Percentiles rank a stretch among this genome's conserved stretches.
These are phyloP conservation scores for Auricularia heimuer DNA, from an alignment of 768 basidiomycete species.

Conservation along the genomic window DNA sequence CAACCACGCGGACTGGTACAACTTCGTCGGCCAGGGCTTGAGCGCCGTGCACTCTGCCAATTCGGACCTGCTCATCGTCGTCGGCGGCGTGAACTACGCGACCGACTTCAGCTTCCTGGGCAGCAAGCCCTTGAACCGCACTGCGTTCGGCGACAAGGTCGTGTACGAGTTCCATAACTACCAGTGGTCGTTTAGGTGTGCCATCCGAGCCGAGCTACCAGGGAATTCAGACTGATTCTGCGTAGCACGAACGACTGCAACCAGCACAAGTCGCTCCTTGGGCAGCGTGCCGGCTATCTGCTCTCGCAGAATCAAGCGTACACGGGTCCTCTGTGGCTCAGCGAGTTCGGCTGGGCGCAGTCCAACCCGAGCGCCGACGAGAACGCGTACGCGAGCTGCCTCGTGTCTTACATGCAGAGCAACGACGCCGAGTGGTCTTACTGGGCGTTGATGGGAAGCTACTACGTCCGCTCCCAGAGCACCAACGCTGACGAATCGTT, in stretches of 20 bases:
- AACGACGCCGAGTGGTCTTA: not conserved
- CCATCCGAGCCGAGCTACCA: too few relatives aligned
- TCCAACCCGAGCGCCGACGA: not conserved
- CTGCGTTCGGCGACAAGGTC: not conserved
- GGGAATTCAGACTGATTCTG: not conserved
- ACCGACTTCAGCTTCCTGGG: not conserved
- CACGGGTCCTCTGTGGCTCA: slow-evolving; percentile 1
- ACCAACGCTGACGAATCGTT: not conserved
- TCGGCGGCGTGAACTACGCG: not conserved
- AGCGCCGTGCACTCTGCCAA: not conserved
- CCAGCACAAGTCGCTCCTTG: not conserved
- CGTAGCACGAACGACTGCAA: not conserved
- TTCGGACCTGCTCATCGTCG: not conserved
- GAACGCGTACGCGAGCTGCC: not conserved
- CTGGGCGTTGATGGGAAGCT: not conserved
- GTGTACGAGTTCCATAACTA: slow-evolving; percentile 2
- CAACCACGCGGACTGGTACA: not conserved
- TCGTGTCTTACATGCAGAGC: not conserved
- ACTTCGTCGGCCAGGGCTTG: not conserved
- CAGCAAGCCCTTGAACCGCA: not conserved
- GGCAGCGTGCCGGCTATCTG: not conserved
- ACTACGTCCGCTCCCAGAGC: not conserved
- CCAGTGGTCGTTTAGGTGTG: not conserved
- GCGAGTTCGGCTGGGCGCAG: slow-evolving; percentile 2
- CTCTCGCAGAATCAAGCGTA: not conserved